These are phyloP conservation scores for Gnaphalium uliginosum DNA, from an alignment of 129 eudicot species.

Conservation along the genomic window DNA sequence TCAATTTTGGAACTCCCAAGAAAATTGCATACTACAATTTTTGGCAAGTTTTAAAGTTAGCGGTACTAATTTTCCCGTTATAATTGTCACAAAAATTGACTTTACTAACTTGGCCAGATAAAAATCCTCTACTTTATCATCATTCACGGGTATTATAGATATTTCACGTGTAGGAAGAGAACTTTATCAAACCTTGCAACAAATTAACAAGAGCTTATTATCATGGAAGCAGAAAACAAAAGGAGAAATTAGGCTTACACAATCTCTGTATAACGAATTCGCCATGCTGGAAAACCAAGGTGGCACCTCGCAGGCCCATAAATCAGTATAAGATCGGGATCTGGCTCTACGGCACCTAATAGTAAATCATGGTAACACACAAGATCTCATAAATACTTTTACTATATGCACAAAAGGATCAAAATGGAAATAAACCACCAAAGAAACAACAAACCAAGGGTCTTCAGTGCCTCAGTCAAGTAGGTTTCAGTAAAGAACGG, in stretches of 20 bases:
- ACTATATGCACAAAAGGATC: conserved; percentile 7
- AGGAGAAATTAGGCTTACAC: conserved; percentile 53
- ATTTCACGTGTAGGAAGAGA: not conserved
- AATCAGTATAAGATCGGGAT: conserved; percentile 75
- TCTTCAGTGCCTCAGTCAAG: conserved; percentile 59
- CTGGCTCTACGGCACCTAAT: conserved; percentile 62
- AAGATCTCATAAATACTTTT: conserved; percentile 11
- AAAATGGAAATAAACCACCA: not conserved
- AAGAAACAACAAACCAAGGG: conserved; percentile 51
- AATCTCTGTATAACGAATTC: conserved; percentile 89
- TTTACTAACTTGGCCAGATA: not conserved
- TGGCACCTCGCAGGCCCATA: conserved; percentile 89
- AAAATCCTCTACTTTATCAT: not conserved
- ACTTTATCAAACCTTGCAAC: not conserved
- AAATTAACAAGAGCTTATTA: not conserved
- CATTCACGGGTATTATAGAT: not conserved
- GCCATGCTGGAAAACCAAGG: conserved; percentile 91
- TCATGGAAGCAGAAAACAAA: not conserved
- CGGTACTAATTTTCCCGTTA: not conserved
- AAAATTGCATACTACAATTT: not conserved
- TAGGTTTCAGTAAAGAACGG: conserved; percentile 58
- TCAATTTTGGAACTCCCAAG: not conserved
- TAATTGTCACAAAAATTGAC: not conserved
- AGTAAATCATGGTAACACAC: conserved; percentile 16
- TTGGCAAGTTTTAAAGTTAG: not conserved